Base-by-base conservation (phyloP, 495 filamentous ascomycete genomes). In the Penicillium coffeae region DNA sequence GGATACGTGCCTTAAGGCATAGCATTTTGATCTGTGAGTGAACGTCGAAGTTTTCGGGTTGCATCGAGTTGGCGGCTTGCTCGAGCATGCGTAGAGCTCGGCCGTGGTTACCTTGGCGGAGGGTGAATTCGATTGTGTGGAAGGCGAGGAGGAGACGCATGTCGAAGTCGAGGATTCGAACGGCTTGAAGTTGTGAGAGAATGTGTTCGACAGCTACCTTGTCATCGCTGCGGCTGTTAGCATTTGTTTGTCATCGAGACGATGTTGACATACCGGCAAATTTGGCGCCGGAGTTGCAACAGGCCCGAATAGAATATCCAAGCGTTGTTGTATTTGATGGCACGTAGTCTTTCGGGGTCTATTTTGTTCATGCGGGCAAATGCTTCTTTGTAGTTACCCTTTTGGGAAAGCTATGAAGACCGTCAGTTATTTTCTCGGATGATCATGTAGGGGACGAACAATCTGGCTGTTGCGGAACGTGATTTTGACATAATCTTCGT, bases 251-350 rank as follows among this genome's bases (percentile, higher is more conserved):
- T 8, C 27, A 38, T n/a, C 45, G 6, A 8, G 13, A 21, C 8
- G 9, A 38, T 3, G 25, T 19, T 18, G 40, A 15, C 60, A 50
- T 51, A 84, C 83, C 72, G 69, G 53, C 87, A 84, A 7, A 95
- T 76, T 57, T 85, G 81, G 44, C 80, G 75, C 56, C 77, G 80
- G 8, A 94, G 68, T 58, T 86, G 84, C 8, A 95, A 68, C 8
- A 94, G 66, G 1, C 84, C 87, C 3, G 82, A 78, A 61, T 85
- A 90, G 22, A 80, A 79, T 12, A 79, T 74, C 86, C 90, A 90
- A 60, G 87, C 81, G 64, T 95, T 90, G 55, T 85, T 83, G 12
- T 84, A 74, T 62, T 88, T 93, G 46, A 90, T 76, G 3, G 87
- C 83, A 10, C 85, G 81, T n/a, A 90, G 72, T 18, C 74, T 76